Evolutionary conservation across 805 yeast species (phyloP).

Genomic region (Saccharomyces jurei): DNA sequence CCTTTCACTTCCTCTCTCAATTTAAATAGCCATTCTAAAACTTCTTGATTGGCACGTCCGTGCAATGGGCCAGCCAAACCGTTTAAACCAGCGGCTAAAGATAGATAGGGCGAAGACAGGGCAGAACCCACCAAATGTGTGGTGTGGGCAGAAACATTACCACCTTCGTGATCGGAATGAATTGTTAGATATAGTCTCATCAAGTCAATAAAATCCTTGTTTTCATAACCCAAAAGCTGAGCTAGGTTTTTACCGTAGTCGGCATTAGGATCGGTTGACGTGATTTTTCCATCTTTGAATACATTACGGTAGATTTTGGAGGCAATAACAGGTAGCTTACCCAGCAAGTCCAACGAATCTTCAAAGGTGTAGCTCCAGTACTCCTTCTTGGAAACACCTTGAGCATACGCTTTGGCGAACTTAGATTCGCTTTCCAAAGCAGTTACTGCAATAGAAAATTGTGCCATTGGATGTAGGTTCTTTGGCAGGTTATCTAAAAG

Average conservation of each 20-base stretch:
- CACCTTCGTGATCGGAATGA: slow-evolving; percentile 87
- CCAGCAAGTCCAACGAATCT: slow-evolving; percentile 71
- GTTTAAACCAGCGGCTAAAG: slow-evolving; percentile 74
- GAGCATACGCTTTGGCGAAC: slow-evolving; percentile 78
- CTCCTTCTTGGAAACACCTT: slow-evolving; percentile 73
- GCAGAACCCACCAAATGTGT: slow-evolving; percentile 84
- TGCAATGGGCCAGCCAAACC: slow-evolving; percentile 86
- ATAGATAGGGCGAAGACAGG: slow-evolving; percentile 66
- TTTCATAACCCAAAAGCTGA: slow-evolving; percentile 47
- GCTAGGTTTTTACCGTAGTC: slow-evolving; percentile 68
- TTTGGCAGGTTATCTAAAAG: slow-evolving; percentile 68
- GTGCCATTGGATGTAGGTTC: slow-evolving; percentile 83
- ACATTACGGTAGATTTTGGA: slow-evolving; percentile 78
- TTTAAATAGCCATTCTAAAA: slow-evolving; percentile 68
- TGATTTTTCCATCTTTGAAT: slow-evolving; percentile 70
- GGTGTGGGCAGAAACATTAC: slow-evolving; percentile 80
- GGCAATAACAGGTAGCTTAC: slow-evolving; percentile 75
- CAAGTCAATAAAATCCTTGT: slow-evolving; percentile 66
- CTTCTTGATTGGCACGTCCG: slow-evolving; percentile 86
- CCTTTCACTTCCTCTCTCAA: slow-evolving; percentile 54
- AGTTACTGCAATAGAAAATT: slow-evolving; percentile 73
- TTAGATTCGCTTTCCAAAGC: slow-evolving; percentile 78
- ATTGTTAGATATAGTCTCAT: slow-evolving; percentile 73
- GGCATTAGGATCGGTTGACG: slow-evolving; percentile 40
- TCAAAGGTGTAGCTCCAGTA: slow-evolving; percentile 81